These are phyloP conservation scores for Rhizophagus prolifer DNA, from an alignment of 192 early-diverging fungal species.

Conservation along the genomic window DNA sequence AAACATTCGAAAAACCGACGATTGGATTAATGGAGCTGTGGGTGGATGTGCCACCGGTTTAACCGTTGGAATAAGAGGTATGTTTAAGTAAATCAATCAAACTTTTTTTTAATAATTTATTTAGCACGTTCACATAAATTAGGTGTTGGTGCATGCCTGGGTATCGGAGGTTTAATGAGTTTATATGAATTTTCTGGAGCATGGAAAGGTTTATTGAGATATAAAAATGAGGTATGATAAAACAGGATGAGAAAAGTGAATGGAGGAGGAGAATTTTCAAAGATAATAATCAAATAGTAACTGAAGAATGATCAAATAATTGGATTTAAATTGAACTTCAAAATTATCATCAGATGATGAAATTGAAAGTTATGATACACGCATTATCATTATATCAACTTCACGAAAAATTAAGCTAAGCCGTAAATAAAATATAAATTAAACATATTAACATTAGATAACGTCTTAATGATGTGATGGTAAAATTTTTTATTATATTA, in stretches of 20 bases:
- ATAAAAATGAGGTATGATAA: neutral
- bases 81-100: neutral
- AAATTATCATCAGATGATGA: too few relatives aligned
- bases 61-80: slow-evolving; percentile 51
- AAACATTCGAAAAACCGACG: slow-evolving; percentile 65
- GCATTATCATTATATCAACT: too few relatives aligned
- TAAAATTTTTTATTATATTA: too few relatives aligned
- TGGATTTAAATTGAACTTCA: neutral
- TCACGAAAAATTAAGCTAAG: too few relatives aligned
- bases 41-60: slow-evolving; percentile 75
- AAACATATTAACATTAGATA: too few relatives aligned
- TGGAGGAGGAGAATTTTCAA: neutral
- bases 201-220: neutral
- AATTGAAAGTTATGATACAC: too few relatives aligned
- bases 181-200: slow-evolving; percentile 10
- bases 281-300: neutral
- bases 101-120: neutral
- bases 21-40: slow-evolving; percentile 67
- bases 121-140: neutral
- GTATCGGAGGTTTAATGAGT: slow-evolving; percentile 3
- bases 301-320: neutral
- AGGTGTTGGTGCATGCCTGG: slow-evolving; percentile 4
- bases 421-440: too few relatives aligned
- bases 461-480: too few relatives aligned
- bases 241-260: neutral